Percentiles rank a stretch among this genome's conserved stretches.
Conservation (phyloP, 1,284 basidiomycete species). For the Pseudozyma pruni region DNA sequence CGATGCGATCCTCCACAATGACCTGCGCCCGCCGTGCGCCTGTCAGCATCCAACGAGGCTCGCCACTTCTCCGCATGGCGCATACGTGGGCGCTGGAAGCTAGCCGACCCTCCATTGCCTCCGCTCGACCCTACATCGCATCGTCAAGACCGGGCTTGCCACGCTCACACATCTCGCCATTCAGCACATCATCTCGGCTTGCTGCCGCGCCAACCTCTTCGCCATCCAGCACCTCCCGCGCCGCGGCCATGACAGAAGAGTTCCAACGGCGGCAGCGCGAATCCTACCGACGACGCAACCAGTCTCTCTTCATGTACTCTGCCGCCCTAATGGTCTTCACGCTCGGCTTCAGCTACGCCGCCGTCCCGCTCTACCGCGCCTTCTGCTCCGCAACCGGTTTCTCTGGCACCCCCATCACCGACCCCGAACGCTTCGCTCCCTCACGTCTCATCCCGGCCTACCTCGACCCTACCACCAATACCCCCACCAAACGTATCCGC, state of each 20-base stretch:
- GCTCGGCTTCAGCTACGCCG: constrained; percentile 89
- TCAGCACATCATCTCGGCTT: constrained; percentile 14
- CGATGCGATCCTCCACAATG: constrained; percentile 17
- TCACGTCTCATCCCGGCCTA: constrained; percentile 54
- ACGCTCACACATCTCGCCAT: constrained; percentile 13
- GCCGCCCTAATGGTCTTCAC: constrained; percentile 83
- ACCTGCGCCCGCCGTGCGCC: constrained; percentile 6
- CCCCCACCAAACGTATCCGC: constrained; percentile 74
- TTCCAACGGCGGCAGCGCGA: constrained; percentile 37
- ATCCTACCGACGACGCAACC: constrained; percentile 71
- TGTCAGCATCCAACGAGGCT: constrained; percentile 4
- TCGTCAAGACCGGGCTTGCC: background rate
- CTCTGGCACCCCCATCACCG: constrained; percentile 88
- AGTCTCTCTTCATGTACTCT: constrained; percentile 80
- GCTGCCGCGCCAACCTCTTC: constrained; percentile 5
- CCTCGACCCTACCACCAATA: constrained; percentile 68
- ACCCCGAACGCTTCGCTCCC: constrained; percentile 53
- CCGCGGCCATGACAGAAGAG: constrained; percentile 27
- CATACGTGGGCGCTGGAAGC: constrained; percentile 43
- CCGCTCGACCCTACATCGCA: background rate
- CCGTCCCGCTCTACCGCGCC: constrained; percentile 94
- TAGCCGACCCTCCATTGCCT: background rate
- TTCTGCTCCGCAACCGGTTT: constrained; percentile 99
- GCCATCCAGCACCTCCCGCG: constrained; percentile 4
- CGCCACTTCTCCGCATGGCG: constrained; percentile 35